Evolutionary conservation across 176 grass and related monocot species (phyloP).

Genomic region (Guadua angustifolia): DNA sequence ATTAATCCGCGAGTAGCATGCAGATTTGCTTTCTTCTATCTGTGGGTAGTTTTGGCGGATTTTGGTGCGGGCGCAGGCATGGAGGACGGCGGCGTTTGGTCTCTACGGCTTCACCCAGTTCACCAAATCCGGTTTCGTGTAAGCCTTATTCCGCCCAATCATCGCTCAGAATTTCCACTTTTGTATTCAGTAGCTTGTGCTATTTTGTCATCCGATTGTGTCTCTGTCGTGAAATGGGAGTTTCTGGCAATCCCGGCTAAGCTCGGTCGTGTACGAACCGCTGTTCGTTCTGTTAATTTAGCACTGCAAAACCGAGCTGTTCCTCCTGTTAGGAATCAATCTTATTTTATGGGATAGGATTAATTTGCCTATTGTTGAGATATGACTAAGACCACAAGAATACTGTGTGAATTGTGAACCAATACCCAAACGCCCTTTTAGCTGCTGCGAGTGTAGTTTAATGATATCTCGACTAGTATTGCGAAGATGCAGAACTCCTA

Average conservation of each 20-base stretch:
- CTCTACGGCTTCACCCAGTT: conserved; percentile 93
- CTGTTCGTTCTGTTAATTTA: neutral
- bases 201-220: neutral
- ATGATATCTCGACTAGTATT: neutral
- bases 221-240: neutral
- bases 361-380: neutral
- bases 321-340: neutral
- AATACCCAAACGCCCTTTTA: neutral
- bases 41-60: conserved; percentile 1
- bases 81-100: conserved; percentile 82
- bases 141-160: conserved; percentile 26
- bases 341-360: neutral
- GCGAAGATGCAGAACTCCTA: neutral
- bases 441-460: neutral
- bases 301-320: neutral
- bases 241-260: neutral
- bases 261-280: neutral
- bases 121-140: conserved; percentile 89
- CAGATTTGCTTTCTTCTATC: neutral
- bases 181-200: neutral
- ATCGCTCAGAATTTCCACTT: neutral
- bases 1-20: neutral
- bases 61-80: conserved; percentile 57
- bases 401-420: neutral
- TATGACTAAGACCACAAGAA: neutral